Base-by-base conservation (phyloP, 805 yeast species). In the Saturnispora besseyi region DNA sequence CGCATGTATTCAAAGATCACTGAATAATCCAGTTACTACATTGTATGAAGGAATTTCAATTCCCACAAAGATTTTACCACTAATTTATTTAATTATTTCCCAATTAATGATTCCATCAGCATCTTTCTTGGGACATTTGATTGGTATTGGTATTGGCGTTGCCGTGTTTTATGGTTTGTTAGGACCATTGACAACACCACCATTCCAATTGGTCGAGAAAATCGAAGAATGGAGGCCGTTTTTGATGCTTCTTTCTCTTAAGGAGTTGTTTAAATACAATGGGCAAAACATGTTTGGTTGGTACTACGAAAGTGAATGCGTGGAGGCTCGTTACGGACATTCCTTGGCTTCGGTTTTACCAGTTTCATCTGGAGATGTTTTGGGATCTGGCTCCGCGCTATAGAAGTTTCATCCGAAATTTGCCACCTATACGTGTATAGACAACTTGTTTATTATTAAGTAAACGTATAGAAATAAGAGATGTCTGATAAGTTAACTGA, bases 401-500 rank as follows among this genome's bases (percentile, higher is more conserved):
- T 18, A 43, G 22, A 26, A 8, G 6, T 8, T 6, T 13, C 13
- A 13, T 4, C 18, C 38, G 5, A 15, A 22, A 15, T 45, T 45
- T 30, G 37, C 37, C 33, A 45, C 48, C 41, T 12, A 15, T 26
- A 34, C 40, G 24, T 36, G 26, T 36, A 22, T 8, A 36, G 24
- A 18, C 40, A 18, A 36, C 40, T 36, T 36, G 40, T 36, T 36
- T 36, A 36, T 36, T 36, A 15, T 15, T 36, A 36, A 12, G 13
- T 36, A 21, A 36, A 11, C 21, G 40, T 36, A 36, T 26, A 26
- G 29, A 26, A 26, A 6, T 26, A 26, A 26, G 29, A 18, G 22
- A 48, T 42, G 90, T 82, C 93, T 62, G 95, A 86, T 18, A 84
- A 91, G 71, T 80, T 93, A 61, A 87, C 96, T 40, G 95, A 91